Conservation (phyloP, 2,329 filamentous ascomycete species). For the Aspergillus sp. region DNA sequence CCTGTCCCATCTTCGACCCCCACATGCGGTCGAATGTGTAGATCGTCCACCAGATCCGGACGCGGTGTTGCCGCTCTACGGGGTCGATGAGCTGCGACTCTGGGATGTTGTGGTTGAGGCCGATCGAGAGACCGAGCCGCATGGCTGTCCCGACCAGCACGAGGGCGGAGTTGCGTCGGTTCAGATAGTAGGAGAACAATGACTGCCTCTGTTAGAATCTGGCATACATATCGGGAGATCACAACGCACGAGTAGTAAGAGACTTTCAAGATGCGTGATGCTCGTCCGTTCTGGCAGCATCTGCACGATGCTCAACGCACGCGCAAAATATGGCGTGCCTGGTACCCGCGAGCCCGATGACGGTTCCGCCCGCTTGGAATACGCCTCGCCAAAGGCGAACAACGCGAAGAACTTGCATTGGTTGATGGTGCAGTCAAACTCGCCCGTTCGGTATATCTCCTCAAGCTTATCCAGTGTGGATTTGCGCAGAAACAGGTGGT, state of each 20-base stretch:
- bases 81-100: conserved; percentile 36
- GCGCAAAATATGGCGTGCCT: conserved; percentile 45
- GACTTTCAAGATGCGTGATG: conserved; percentile 45
- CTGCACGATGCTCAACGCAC: conserved; percentile 41
- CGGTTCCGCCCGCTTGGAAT: conserved; percentile 39
- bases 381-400: conserved; percentile 48
- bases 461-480: conserved; percentile 39
- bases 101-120: conserved; percentile 43
- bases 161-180: conserved; percentile 35
- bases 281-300: conserved; percentile 45
- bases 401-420: conserved; percentile 47
- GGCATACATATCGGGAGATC: background rate
- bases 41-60: conserved; percentile 40
- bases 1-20: conserved; percentile 50
- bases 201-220: conserved; percentile 21
- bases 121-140: conserved; percentile 43
- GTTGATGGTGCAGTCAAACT: conserved; percentile 34
- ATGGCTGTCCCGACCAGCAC: conserved; percentile 39
- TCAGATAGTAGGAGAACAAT: conserved; percentile 37
- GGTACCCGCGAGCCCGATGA: conserved; percentile 38
- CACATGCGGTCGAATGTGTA: conserved; percentile 47
- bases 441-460: conserved; percentile 35
- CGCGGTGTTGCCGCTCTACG: conserved; percentile 39
- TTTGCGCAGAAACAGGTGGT: conserved; percentile 39
- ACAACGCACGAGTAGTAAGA: conserved; percentile 37